Percentiles rank a stretch among this genome's conserved stretches.
Conservation (phyloP, 208 protist species). For the Trypanosoma theileri region DNA sequence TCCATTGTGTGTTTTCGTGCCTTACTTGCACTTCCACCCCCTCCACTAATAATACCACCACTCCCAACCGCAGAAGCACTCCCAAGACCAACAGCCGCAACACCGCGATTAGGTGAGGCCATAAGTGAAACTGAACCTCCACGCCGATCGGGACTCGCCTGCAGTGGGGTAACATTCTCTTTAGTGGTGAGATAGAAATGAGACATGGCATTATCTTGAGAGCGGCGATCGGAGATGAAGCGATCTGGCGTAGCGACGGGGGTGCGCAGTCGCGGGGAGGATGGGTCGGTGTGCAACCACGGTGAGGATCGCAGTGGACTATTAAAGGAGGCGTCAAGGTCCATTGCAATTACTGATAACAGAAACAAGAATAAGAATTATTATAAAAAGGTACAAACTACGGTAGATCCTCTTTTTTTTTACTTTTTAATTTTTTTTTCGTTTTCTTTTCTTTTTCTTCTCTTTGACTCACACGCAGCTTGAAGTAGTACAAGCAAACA, state of each 20-base stretch:
- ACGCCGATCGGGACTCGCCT: conserved; percentile 31
- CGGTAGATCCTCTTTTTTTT: background rate
- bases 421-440: conserved; percentile 3
- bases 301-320: conserved; percentile 17
- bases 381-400: too few species aligned
- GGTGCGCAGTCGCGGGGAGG: conserved; percentile 14
- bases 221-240: conserved; percentile 63
- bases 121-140: conserved; percentile 26
- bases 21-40: conserved; percentile 20
- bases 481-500: too few species aligned
- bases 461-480: background rate
- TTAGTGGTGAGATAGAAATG: conserved; percentile 81
- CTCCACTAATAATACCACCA: conserved; percentile 9
- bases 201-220: conserved; percentile 60
- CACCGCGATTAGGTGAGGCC: conserved; percentile 15
- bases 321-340: conserved; percentile 8
- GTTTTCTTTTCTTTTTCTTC: conserved; percentile 8
- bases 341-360: conserved; percentile 3
- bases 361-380: background rate
- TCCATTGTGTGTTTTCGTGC: conserved; percentile 15
- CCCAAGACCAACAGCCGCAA: background rate
- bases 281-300: conserved; percentile 10
- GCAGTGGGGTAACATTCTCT: conserved; percentile 60
- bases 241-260: conserved; percentile 42
- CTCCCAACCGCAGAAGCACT: background rate